Base-by-base conservation (phyloP, 768 basidiomycete species). In the Boletus barrowsii region DNA sequence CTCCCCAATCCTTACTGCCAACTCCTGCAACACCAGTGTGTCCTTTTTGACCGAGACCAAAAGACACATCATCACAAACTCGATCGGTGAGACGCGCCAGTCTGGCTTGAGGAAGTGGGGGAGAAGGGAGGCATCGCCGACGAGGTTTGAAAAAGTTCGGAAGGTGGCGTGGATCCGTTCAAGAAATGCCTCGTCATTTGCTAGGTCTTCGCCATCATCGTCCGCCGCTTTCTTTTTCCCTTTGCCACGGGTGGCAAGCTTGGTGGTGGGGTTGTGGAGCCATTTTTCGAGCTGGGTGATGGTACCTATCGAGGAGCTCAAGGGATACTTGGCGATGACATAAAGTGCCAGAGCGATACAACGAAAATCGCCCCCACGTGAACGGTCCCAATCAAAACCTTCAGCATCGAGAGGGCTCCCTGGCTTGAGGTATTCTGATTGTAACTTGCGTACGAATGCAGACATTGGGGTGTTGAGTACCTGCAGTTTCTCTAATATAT, bases 51-150 rank as follows among this genome's bases (percentile, higher is more conserved):
- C 65, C 13, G 76, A 75, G 15, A 89, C 78, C 20, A 90, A 67
- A 4, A 87, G 60, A 20, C 73, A 74, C 45, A 81, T 78, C 57
- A 78, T 71, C 44, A 87, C 75, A 57, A 91, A 82, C 65, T 91
- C 89, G 39, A 88, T 73, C 0, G 89, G 89, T 0, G 87, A 76
- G 1, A 90, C 74, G 37, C 83, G 83, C 58, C 69, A 70, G 17
- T 73, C 70, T 36, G 66, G 57, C 67, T 66, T 71, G 65, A 67
- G 54, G 63, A 86, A 79, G 20, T 70, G 54, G 9, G 60, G 51
- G n/a, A 61, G 71, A 18, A 72, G 59, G 8, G 73, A 61, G 3
- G 62, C 43, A 45, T 80, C 72, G 6, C 63, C 55, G 2, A 78
- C 77, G 44, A 90, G 72, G 2, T 64, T 57, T 2, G 75, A 68